Evolutionary conservation across 225 moss, liverwort and hornwort genomes (phyloP).

Genomic region (Pseudisothecium myosuroides): DNA sequence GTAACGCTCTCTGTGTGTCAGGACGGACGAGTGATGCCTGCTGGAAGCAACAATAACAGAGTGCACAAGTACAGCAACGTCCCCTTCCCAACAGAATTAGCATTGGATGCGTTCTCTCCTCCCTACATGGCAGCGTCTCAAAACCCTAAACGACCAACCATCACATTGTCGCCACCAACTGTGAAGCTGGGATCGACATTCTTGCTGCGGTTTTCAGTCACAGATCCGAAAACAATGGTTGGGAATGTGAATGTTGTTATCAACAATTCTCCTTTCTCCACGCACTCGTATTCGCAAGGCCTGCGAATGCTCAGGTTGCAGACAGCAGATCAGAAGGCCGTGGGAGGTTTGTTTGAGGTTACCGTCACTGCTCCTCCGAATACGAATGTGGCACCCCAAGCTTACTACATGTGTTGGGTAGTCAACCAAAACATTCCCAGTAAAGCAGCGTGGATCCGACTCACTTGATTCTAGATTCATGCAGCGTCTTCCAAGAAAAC

Average conservation of each 20-base stretch:
- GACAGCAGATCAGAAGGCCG: background rate
- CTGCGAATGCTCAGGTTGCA: constrained; percentile 11
- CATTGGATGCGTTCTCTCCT: constrained; percentile 22
- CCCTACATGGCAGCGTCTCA: constrained; percentile 16
- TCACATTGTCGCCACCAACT: background rate
- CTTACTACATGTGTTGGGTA: constrained; percentile 21
- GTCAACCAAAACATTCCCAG: constrained; percentile 4
- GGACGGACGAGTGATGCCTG: constrained; percentile 13
- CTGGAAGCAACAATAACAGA: constrained; percentile 20
- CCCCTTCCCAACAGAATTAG: constrained; percentile 9
- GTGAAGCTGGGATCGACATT: background rate
- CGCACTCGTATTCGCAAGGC: constrained; percentile 17
- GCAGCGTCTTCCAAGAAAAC: background rate
- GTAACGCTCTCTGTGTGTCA: background rate
- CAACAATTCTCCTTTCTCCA: constrained; percentile 17
- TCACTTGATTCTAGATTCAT: background rate
- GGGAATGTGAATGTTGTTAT: background rate
- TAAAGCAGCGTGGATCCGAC: background rate
- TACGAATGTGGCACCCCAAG: constrained; percentile 5
- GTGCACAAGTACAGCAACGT: constrained; percentile 19
- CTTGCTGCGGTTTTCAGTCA: background rate
- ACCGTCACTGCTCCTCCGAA: constrained; percentile 5
- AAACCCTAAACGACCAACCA: constrained; percentile 5
- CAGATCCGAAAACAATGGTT: background rate
- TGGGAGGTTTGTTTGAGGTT: background rate